These are phyloP conservation scores for Plasmodium reichenowi DNA, from an alignment of 169 alveolate species.

Conservation along the genomic window DNA sequence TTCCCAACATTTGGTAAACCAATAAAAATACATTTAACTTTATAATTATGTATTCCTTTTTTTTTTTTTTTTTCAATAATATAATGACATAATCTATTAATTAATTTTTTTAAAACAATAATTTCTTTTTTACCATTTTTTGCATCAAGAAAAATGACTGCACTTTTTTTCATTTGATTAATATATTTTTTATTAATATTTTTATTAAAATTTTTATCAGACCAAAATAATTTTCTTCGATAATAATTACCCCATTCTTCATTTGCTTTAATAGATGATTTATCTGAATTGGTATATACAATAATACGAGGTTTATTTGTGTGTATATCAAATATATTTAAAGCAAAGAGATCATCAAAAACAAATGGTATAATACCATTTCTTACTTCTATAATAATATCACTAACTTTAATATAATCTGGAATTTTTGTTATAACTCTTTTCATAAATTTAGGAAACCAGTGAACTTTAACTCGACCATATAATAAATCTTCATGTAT, in stretches of 20 bases:
- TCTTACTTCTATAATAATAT: slow-evolving; percentile 83
- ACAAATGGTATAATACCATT: slow-evolving; percentile 85
- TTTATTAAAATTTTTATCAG: slow-evolving; percentile 76
- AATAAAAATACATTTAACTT: slow-evolving; percentile 84
- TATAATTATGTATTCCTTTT: slow-evolving; percentile 80
- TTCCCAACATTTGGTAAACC: slow-evolving; percentile 91
- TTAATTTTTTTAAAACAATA: slow-evolving; percentile 80
- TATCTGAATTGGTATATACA: slow-evolving; percentile 84
- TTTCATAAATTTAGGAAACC: slow-evolving; percentile 86
- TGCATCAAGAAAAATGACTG: slow-evolving; percentile 84
- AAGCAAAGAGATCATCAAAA: slow-evolving; percentile 79
- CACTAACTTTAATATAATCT: slow-evolving; percentile 80
- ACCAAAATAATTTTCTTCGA: slow-evolving; percentile 77
- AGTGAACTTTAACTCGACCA: slow-evolving; percentile 71
- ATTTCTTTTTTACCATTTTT: slow-evolving; percentile 80
- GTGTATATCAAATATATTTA: slow-evolving; percentile 79
- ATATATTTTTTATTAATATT: slow-evolving; percentile 75
- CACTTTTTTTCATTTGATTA: slow-evolving; percentile 78
- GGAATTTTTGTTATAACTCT: slow-evolving; percentile 78
- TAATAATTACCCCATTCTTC: slow-evolving; percentile 86
- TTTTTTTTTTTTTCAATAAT: slow-evolving; percentile 76
- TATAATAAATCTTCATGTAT: slow-evolving; percentile 42
- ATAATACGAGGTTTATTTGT: slow-evolving; percentile 82
- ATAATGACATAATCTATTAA: slow-evolving; percentile 78
- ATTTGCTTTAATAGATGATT: slow-evolving; percentile 76